These are phyloP conservation scores for Scleromitrula shiraiana DNA, from an alignment of 2,329 filamentous ascomycete species.

Conservation along the genomic window DNA sequence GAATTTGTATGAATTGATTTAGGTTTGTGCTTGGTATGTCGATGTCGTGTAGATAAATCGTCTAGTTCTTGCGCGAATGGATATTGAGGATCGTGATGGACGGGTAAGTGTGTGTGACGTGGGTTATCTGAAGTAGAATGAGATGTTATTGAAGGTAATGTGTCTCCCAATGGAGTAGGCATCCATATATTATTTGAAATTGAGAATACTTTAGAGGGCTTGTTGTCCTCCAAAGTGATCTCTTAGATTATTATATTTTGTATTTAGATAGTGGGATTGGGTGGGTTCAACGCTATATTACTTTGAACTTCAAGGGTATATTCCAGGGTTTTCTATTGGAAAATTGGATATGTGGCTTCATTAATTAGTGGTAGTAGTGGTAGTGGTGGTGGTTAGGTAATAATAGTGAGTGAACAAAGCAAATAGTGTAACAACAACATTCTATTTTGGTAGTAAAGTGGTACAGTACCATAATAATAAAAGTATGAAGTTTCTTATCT, in stretches of 20 bases:
- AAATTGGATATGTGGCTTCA: no score
- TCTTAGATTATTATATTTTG: constrained; percentile 2
- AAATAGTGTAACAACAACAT: no score
- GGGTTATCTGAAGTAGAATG: constrained; percentile 18
- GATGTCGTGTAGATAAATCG: constrained; percentile 21
- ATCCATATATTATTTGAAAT: constrained; percentile 32
- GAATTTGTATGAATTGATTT: neutral
- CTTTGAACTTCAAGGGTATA: no score
- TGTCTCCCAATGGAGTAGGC: constrained; percentile 33
- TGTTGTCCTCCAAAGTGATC: constrained; percentile 26
- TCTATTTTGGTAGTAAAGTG: no score
- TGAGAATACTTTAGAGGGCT: constrained; percentile 23
- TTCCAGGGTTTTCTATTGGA: no score
- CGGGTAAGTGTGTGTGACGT: constrained; percentile 19
- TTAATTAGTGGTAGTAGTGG: no score
- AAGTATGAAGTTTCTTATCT: no score
- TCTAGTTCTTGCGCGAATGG: constrained; percentile 28
- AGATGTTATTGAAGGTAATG: constrained; percentile 27
- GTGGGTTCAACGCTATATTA: no score
- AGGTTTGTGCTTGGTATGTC: constrained; percentile 8
- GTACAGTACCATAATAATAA: no score
- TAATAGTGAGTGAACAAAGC: no score
- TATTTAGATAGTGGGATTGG: constrained; percentile 1
- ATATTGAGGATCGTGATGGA: constrained; percentile 26
- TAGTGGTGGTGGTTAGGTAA: no score